Conservation (phyloP, 805 yeast species). For the Candida vaughaniae region DNA sequence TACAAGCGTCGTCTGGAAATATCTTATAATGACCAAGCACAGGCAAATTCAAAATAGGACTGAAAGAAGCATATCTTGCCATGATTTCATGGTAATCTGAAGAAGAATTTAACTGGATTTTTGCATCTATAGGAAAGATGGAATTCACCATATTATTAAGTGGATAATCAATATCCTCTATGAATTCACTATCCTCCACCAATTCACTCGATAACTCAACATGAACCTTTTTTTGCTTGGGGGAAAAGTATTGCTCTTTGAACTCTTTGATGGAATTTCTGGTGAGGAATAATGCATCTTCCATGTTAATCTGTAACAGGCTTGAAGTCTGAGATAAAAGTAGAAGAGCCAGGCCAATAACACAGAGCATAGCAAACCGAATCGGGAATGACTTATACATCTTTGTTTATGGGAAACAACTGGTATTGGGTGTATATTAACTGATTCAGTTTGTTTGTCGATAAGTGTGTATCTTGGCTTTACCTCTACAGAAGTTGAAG, state of each 20-base stretch:
- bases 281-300: conserved; percentile 27
- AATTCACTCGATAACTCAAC: neutral
- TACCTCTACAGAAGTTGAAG: too few relatives aligned
- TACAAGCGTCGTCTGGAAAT: conserved; percentile 31
- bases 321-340: too few relatives aligned
- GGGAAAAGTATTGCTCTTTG: conserved; percentile 15
- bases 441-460: too few relatives aligned
- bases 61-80: conserved; percentile 43
- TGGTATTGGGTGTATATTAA: too few relatives aligned
- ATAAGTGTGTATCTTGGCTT: too few relatives aligned
- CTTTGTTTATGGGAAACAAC: too few relatives aligned
- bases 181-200: neutral
- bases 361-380: too few relatives aligned
- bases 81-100: conserved; percentile 14
- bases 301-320: conserved; percentile 15
- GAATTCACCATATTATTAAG: conserved; percentile 35
- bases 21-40: conserved; percentile 25
- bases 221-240: neutral
- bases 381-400: too few relatives aligned
- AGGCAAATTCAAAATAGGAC: conserved; percentile 29
- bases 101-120: conserved; percentile 29
- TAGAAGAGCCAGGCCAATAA: too few relatives aligned
- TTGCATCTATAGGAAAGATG: conserved; percentile 42
- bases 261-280: conserved; percentile 24
- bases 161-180: conserved; percentile 29